Base-by-base conservation (phyloP, 768 basidiomycete species). In the Phanerochaete carnosa region DNA sequence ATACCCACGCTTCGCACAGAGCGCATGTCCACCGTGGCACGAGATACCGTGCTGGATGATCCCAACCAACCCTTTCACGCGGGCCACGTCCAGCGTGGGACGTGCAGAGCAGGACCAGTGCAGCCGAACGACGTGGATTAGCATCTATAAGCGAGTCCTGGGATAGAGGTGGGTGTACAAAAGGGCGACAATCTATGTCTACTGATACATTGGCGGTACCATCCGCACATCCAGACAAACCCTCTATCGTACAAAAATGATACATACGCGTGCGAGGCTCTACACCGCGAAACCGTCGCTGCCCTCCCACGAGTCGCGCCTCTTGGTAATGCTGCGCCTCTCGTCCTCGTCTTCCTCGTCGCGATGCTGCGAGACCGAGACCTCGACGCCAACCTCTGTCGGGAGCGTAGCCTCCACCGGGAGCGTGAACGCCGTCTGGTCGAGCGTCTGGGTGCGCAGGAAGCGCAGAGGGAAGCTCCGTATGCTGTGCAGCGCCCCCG, bases 391-490 rank as follows among this genome's bases (percentile, higher is more conserved):
- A 45, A 55, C 53, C 53, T 45, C 59, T 2, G 54, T 30, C 26
- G 50, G 50, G 26, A 52, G 25, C 12, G 49, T 59, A 51, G 43
- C 52, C 58, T 49, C 45, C n/a, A n/a, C 57, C 16, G 39, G 39
- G 39, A 43, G 11, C 22, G 57, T 58, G 57, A 50, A 58, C 39
- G 52, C 46, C 53, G 59, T 25, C 25, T 32, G 49, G 54, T 46
- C 35, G 53, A 35, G 33, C n/a, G 23, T 39, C 50, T 32, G 33
- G 28, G 53, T 60, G 53, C 43, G 54, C 54, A 55, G 30, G 59
- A 60, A 60, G 59, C 45, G 59, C 59, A 60, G 45, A 9, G 59
- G 59, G 46, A 25, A 60, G 28, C 26, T 33, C 32, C 43, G 50
- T 37, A 30, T 30, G 23, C 7, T 33, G 9, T 30, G 30, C 50